Evolutionary conservation across 495 filamentous ascomycete species (phyloP).

Genomic region (Aspergillus olivimuriae): DNA sequence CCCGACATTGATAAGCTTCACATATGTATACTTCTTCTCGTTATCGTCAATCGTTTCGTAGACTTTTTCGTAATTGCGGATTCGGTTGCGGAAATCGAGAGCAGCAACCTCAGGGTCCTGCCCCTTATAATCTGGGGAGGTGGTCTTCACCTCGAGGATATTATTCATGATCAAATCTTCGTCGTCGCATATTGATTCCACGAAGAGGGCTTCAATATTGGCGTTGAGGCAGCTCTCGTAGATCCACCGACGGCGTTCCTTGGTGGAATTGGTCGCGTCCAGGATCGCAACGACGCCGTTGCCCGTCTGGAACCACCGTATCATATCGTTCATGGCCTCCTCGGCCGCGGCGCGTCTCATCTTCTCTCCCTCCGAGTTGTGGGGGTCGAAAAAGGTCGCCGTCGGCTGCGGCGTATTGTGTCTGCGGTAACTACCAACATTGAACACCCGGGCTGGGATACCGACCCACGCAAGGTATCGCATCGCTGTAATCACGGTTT

Average conservation of each 20-base stretch:
- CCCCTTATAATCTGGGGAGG: slow-evolving; percentile 87
- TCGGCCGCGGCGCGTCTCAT: slow-evolving; percentile 81
- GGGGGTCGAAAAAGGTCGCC: slow-evolving; percentile 88
- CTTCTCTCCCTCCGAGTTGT: slow-evolving; percentile 83
- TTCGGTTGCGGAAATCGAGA: slow-evolving; percentile 85
- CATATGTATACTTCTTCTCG: slow-evolving; percentile 80
- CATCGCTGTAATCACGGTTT: slow-evolving; percentile 54
- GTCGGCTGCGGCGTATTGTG: slow-evolving; percentile 75
- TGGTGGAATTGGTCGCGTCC: slow-evolving; percentile 94
- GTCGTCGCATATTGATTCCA: slow-evolving; percentile 93
- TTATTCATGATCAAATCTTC: slow-evolving; percentile 95
- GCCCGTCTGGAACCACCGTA: slow-evolving; percentile 73
- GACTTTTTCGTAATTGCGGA: slow-evolving; percentile 92
- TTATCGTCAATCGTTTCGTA: slow-evolving; percentile 88
- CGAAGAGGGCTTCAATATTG: slow-evolving; percentile 84
- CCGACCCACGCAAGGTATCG: slow-evolving; percentile 95
- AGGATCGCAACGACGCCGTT: slow-evolving; percentile 81
- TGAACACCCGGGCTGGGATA: slow-evolving; percentile 88
- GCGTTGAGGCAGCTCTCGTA: slow-evolving; percentile 63
- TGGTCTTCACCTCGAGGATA: slow-evolving; percentile 95
- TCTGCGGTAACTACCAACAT: slow-evolving; percentile 91
- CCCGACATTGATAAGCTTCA: slow-evolving; percentile 95
- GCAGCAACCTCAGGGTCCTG: slow-evolving; percentile 90
- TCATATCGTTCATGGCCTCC: slow-evolving; percentile 84
- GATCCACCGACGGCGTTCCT: slow-evolving; percentile 84